Evolutionary conservation across 176 grass and related monocot species (phyloP), one percentile per base, ranked within the genome.

Genomic region (Thinopyrum elongatum): DNA sequence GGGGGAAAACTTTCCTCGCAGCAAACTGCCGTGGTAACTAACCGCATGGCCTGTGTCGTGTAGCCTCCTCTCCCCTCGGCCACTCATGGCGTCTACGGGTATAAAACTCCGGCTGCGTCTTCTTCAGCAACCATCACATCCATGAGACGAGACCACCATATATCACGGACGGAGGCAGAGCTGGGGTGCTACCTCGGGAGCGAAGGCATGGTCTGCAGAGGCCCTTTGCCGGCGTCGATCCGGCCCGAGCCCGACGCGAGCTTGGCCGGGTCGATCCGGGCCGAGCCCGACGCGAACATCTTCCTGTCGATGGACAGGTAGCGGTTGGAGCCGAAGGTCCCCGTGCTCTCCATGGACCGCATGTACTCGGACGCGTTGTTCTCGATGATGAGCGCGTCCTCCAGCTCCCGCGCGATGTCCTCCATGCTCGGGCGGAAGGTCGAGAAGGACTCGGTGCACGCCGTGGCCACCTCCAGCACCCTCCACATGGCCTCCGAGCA

Each of bases 331-430:
- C 93, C 89, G 17, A 87, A 81, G 10, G 89, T 91, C 19, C 92
- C 93, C 0, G 58, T 80, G 75, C 93, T 94, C 64, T 94, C 93
- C 10, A 92, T 92, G 83, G 93, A 94, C 27, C 85, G 88, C 93
- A 94, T 92, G 82, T 94, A 94, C 90, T 92, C 93, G 0, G 93
- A 94, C 1, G 93, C 90, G 0, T 94, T 94, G 63, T 92, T 92
- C 75, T 94, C 93, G 8, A 94, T 94, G 77, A 92, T 94, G 69
- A 94, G 42, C 35, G 93, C 88, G 72, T 94, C 93, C 79, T 94
- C 93, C 13, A 94, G 79, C 83, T 94, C 93, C 19, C 93, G 85
- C 27, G 83, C 84, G 13, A 92, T 81, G 55, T 94, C 90, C 23
- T 86, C 82, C 85, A 94, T 94, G 76, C 75, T 90, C 19, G 93